Percentiles rank a stretch among this genome's conserved stretches.
These are phyloP conservation scores for Calvatia gigantea DNA, from an alignment of 768 basidiomycete species.

Conservation along the genomic window DNA sequence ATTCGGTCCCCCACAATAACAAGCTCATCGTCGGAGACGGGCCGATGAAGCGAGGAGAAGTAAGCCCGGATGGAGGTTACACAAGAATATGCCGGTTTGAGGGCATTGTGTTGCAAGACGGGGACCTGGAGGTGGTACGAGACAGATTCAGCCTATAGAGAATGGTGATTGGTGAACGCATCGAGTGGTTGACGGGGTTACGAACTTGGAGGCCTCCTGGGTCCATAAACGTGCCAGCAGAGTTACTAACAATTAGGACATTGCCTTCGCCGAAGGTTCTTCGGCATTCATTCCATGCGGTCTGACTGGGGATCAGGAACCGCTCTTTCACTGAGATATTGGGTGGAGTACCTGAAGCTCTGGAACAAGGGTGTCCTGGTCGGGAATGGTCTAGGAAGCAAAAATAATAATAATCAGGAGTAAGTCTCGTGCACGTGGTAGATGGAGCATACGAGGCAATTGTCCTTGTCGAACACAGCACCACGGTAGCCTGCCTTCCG, in stretches of 20 bases:
- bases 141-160: constrained; percentile 77
- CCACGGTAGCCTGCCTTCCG: constrained; percentile 77
- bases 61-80: constrained; percentile 67
- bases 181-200: constrained; percentile 13
- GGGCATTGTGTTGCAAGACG: constrained; percentile 70
- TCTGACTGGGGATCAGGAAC: constrained; percentile 31
- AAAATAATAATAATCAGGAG: not conserved
- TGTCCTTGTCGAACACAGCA: constrained; percentile 97
- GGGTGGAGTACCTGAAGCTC: constrained; percentile 57
- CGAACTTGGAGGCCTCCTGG: constrained; percentile 77
- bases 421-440: not conserved
- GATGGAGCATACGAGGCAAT: constrained; percentile 70
- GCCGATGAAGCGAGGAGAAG: constrained; percentile 59
- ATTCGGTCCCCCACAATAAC: constrained; percentile 89
- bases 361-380: constrained; percentile 72
- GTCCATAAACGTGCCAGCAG: constrained; percentile 80
- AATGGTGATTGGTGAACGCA: not conserved
- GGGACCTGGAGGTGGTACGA: constrained; percentile 73
- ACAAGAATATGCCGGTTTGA: constrained; percentile 83
- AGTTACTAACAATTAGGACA: constrained; percentile 91
- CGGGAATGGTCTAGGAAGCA: constrained; percentile 66
- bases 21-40: constrained; percentile 59
- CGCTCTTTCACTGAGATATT: not conserved
- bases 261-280: constrained; percentile 72
- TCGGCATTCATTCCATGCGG: constrained; percentile 73